Evolutionary conservation across 2,329 filamentous ascomycete genomes (phyloP).

Genomic region (Aspergillus tamarii): DNA sequence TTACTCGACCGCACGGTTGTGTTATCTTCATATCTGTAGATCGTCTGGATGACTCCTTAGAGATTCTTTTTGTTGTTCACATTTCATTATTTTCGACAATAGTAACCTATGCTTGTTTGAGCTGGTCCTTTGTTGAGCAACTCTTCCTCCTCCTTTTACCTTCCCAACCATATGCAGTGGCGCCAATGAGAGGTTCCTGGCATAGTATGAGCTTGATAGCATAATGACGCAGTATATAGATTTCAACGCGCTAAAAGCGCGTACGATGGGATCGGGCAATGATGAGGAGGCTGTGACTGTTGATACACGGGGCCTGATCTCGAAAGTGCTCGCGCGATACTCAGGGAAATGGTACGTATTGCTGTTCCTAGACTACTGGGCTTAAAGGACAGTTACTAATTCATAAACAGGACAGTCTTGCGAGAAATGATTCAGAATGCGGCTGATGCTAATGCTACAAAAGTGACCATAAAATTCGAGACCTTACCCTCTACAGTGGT

Average conservation of each 20-base stretch:
- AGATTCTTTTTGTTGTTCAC: neutral
- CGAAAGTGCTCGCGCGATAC: slow-evolving; percentile 95
- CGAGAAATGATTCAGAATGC: slow-evolving; percentile 97
- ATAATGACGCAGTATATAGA: slow-evolving; percentile 71
- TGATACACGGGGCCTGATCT: slow-evolving; percentile 93
- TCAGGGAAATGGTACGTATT: slow-evolving; percentile 84
- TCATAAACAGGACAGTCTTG: slow-evolving; percentile 58
- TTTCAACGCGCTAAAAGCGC: slow-evolving; percentile 74
- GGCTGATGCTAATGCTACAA: slow-evolving; percentile 91
- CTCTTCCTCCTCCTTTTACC: neutral
- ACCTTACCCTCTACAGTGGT: slow-evolving; percentile 80
- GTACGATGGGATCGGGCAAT: slow-evolving; percentile 81
- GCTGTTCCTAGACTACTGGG: neutral
- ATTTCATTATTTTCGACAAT: neutral
- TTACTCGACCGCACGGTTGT: neutral
- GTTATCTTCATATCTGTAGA: neutral
- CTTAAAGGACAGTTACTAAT: slow-evolving; percentile 30
- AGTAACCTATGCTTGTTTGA: neutral
- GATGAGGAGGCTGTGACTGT: slow-evolving; percentile 98
- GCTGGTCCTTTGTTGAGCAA: neutral
- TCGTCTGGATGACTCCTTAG: neutral
- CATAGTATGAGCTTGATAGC: neutral
- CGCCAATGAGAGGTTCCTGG: neutral
- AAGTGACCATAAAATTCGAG: slow-evolving; percentile 89
- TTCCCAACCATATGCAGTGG: neutral